Evolutionary conservation across 495 filamentous ascomycete species (phyloP).

Genomic region (Penicillium turbatum): DNA sequence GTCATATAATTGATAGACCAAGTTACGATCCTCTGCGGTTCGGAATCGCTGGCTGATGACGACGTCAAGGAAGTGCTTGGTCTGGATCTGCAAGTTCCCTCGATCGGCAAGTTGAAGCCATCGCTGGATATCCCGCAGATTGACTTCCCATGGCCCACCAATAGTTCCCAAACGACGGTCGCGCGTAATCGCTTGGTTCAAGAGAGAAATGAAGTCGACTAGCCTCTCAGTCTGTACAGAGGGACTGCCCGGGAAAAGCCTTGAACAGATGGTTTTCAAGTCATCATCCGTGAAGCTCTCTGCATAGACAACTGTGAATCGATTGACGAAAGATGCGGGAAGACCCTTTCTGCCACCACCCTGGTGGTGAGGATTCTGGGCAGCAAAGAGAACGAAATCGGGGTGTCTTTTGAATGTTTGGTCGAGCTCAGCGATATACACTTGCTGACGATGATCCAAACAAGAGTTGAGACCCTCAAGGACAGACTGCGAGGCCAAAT

Average conservation of each 20-base stretch:
- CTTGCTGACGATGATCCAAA: slow-evolving; percentile 93
- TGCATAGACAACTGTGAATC: slow-evolving; percentile 95
- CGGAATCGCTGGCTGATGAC: slow-evolving; percentile 88
- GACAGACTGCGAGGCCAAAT: slow-evolving; percentile 93
- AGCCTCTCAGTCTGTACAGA: slow-evolving; percentile 53
- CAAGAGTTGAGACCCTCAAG: slow-evolving; percentile 97
- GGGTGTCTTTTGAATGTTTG: slow-evolving; percentile 87
- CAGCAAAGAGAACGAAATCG: slow-evolving; percentile 87
- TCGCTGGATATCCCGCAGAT: slow-evolving; percentile 83
- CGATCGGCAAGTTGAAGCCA: slow-evolving; percentile 72
- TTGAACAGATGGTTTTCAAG: slow-evolving; percentile 72
- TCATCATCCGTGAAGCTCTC: slow-evolving; percentile 81
- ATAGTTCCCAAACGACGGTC: slow-evolving; percentile 65
- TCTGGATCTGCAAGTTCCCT: slow-evolving; percentile 48
- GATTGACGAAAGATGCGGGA: slow-evolving; percentile 93
- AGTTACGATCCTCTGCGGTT: slow-evolving; percentile 56
- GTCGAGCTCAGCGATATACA: slow-evolving; percentile 91
- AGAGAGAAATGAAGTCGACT: slow-evolving; percentile 72
- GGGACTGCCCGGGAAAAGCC: slow-evolving; percentile 63
- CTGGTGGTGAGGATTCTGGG: slow-evolving; percentile 97
- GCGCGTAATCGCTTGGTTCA: slow-evolving; percentile 66
- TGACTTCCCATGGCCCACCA: slow-evolving; percentile 96
- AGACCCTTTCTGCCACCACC: slow-evolving; percentile 94
- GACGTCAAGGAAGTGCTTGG: slow-evolving; percentile 70
- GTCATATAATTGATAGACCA: slow-evolving; percentile 61